Evolutionary conservation across 2,329 filamentous ascomycete species (phyloP), one percentile per base, ranked within the genome.

Genomic region (Pseudohalonectria lignicola): DNA sequence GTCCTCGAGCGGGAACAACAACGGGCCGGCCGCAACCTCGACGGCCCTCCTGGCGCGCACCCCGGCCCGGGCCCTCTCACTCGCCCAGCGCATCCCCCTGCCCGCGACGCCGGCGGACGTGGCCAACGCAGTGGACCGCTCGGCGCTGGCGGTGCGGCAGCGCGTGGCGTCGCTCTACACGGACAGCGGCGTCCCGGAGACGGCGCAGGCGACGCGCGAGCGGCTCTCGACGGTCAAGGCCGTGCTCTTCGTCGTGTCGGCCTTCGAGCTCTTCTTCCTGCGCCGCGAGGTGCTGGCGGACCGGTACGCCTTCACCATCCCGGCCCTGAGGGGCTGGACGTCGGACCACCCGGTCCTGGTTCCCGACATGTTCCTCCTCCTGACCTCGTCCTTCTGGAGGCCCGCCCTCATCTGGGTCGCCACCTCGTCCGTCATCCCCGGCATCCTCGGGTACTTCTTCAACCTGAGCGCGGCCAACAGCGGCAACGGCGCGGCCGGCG

Each of bases 381-480:
- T 94, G 28, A 84, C 82, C 2, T 64, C 71, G 29, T 72, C 73
- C 19, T 96, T 94, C 70, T 96, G 90, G 90, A 79, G 75, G 1
- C 82, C 88, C 0, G 76, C 83, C 39, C 67, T 79, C 7, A 69
- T 87, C 16, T 96, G 88, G 87, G 56, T 76, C 5, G 55, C 79
- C 26, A 92, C 86, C 9, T 82, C 76, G 53, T 58, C 85, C 39
- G 51, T 84, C 31, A 47, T 90, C 20, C 90, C 90, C 2, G 64
- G 79, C 36, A 44, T 83, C 23, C 67, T 78, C 31, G 86, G 84
- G 19, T 96, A 92, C 65, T 94, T 95, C 57, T 82, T 94, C 73
- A 96, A 96, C 61, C 60, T 95, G 52, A 85, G 79, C 29, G 63
- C 67, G 35, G 71, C 66, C 50, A 64, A 56, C 50, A 59, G 56